Evolutionary conservation across 768 basidiomycete species (phyloP), one percentile per base, ranked within the genome.

Genomic region (Lepiota brunneoincarnata): DNA sequence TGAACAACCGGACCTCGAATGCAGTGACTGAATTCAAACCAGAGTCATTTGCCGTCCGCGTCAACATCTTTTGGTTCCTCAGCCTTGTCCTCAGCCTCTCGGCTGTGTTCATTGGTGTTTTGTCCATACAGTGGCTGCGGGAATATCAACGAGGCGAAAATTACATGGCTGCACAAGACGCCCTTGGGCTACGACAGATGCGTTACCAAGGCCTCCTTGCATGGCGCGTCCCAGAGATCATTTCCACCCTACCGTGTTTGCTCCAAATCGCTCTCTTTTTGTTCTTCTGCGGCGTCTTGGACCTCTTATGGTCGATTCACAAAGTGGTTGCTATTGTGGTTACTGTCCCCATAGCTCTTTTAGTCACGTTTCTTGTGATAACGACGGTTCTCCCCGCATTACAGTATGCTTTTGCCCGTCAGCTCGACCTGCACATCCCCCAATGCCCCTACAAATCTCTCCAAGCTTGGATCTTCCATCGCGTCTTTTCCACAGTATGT

Each of bases 401-500:
- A 11, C 63, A 68, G 40, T 55, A 55, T 15, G 47, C 49, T 20
- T 38, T 49, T 18, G 23, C 42, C 0, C 35, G 35, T 4, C 48
- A 47, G 21, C 24, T 35, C 24, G 37, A 41, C 21, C 28, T 51
- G 11, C 43, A 37, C 6, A 52, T 47, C n/a, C 39, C 60, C 14
- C 64, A 58, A 37, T 67, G 66, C 46, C 61, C 66, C 10, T 67
- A 62, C 55, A 69, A 67, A 55, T 69, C 67, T 4, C 63, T 64
- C 0, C 66, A 67, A 42, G 58, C 66, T 2, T 66, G 67, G 66
- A 50, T 59, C 4, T 65, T 64, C 47, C 51, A 55, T 18, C 54
- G 47, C 14, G 6, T 51, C 15, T 44, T 41, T 18, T 57, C 58
- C 14, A 37, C 49, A n/a, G 28, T 46, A 18, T 52, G 37, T 43